Conservation (phyloP, 208 protist species). For the Trypanosoma brucei region DNA sequence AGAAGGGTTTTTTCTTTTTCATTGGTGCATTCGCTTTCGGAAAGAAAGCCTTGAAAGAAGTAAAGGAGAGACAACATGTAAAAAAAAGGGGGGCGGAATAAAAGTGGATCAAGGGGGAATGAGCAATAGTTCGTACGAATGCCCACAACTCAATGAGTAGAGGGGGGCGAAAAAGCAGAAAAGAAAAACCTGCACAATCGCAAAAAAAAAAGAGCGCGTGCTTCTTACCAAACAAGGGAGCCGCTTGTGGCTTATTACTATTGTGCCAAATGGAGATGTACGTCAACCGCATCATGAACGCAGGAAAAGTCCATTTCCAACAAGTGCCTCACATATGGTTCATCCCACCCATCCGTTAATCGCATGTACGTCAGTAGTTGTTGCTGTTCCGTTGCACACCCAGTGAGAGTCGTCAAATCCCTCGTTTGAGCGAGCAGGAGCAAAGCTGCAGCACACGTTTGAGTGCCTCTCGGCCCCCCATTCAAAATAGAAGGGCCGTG, state of each 20-base stretch:
- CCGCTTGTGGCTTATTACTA: neutral
- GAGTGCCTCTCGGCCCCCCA: slow-evolving; percentile 18
- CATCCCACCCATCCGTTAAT: slow-evolving; percentile 28
- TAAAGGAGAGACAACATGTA: slow-evolving; percentile 6
- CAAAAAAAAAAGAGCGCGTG: too few species aligned
- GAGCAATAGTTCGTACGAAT: neutral
- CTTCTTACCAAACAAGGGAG: too few species aligned
- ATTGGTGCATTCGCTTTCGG: neutral
- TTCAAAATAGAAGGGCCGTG: slow-evolving; percentile 24
- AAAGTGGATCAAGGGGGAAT: neutral
- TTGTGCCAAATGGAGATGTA: neutral
- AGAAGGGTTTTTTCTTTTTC: neutral
- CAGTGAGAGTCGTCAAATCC: neutral
- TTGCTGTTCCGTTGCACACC: neutral
- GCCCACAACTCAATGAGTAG: too few species aligned
- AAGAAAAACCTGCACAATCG: too few species aligned
- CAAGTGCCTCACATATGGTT: slow-evolving; percentile 27
- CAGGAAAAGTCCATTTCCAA: slow-evolving; percentile 38
- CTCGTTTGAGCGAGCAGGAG: slow-evolving; percentile 8
- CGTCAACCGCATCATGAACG: slow-evolving; percentile 1
- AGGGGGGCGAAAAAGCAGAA: too few species aligned
- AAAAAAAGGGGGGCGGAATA: neutral
- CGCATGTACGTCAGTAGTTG: slow-evolving; percentile 4
- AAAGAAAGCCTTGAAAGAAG: neutral
- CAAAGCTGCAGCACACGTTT: slow-evolving; percentile 26